Base-by-base conservation (phyloP, 176 grass and related monocot genomes). In the Rhipidocladum racemiflorum region DNA sequence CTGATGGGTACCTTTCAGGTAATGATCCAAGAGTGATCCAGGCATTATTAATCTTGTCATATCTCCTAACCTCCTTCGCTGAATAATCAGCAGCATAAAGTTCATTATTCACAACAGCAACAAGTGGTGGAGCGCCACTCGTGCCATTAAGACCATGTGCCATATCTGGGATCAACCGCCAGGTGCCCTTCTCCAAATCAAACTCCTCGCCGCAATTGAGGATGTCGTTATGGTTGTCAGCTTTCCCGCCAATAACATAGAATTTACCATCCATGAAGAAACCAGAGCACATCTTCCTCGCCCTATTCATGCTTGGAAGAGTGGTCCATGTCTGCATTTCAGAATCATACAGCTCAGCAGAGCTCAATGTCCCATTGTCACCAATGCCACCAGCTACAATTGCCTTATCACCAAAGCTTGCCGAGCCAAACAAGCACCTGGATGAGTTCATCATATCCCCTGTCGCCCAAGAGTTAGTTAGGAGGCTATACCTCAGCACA, bases 181-280 rank as follows among this genome's bases (percentile, higher is more conserved):
- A 90, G 12, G 78, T 71, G 48, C 80, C 29, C 32, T 66, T 83
- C 40, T 90, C 79, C 69, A 90, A 69, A 84, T 90, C 88, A 70
- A 75, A 87, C 69, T 90, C 88, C 61, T 90, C 88, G 10, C 75
- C 84, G 15, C 88, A 90, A 36, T 15, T 64, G 38, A 90, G 49
- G 36, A 86, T 56, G 20, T 86, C 67, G 16, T 72, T 86, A 35
- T 68, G 14, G 11, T 42, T 86, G 2, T 74, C 66, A 72, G 74
- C 36, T 61, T 86, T 90, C 23, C 88, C 88, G 0, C 88, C 88
- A 54, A 90, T 83, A 20, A 79, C 29, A 67, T 90, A 90, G 76
- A 86, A 86, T 60, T 90, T 90, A 11, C 7, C 79, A 74, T 90
- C 88, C 88, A 90, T 90, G 68, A 90, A 90, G 42, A 90, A 77